These are phyloP conservation scores for Sphagnum magellanicum DNA, from an alignment of 228 moss, liverwort and hornwort species.

Conservation along the genomic window DNA sequence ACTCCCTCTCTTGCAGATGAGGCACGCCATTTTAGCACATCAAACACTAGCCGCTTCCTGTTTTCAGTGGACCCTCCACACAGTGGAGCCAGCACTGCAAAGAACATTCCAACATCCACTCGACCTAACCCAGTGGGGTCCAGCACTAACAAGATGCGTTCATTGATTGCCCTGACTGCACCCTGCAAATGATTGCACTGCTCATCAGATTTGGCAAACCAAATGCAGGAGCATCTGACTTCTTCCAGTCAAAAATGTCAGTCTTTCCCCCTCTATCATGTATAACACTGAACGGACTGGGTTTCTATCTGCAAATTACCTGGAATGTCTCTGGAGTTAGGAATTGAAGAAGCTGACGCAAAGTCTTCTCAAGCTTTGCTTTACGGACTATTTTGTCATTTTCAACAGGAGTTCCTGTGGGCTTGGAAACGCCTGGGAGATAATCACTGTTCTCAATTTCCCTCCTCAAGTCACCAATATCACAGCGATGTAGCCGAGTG, in stretches of 20 bases:
- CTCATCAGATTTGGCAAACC: too few species aligned
- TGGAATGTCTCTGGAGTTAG: slow-evolving; percentile 77
- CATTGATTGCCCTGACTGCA: slow-evolving; percentile 86
- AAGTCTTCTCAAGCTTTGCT: slow-evolving; percentile 78
- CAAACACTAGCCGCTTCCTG: slow-evolving; percentile 81
- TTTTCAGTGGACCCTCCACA: slow-evolving; percentile 68
- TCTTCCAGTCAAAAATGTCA: too few species aligned
- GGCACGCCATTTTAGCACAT: slow-evolving; percentile 73
- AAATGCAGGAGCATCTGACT: too few species aligned
- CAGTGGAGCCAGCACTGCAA: slow-evolving; percentile 79
- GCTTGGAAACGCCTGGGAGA: slow-evolving; percentile 27
- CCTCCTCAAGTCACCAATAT: slow-evolving; percentile 35
- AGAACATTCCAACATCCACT: slow-evolving; percentile 89
- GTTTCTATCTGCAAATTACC: slow-evolving; percentile 7
- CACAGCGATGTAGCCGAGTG: slow-evolving; percentile 71
- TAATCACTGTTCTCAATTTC: slow-evolving; percentile 63
- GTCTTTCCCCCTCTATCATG: too few species aligned
- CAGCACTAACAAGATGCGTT: slow-evolving; percentile 64
- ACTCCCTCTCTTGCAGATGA: slow-evolving; percentile 56
- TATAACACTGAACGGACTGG: too few species aligned
- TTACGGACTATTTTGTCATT: slow-evolving; percentile 78
- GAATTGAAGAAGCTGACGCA: slow-evolving; percentile 53
- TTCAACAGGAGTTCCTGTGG: slow-evolving; percentile 27
- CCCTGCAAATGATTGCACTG: slow-evolving; percentile 21
- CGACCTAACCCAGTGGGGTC: slow-evolving; percentile 63